Conservation (phyloP, 371 early-diverging fungal genomes). For the Chytridium lagenaria region DNA sequence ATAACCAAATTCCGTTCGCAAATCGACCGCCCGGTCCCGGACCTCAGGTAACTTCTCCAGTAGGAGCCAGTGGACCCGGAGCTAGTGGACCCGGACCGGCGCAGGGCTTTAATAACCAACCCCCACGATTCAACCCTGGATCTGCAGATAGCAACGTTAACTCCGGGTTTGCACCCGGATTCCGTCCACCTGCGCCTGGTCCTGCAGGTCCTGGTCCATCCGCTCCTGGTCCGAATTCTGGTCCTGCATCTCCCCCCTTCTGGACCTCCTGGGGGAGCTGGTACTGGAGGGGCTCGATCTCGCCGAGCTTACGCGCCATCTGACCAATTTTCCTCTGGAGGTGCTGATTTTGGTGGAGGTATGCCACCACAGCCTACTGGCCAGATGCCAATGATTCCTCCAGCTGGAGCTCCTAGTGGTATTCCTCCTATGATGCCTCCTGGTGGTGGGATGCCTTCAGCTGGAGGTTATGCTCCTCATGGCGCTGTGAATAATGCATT, state of each 20-base stretch:
- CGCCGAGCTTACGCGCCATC: constrained; percentile 2
- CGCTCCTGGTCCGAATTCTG: background rate
- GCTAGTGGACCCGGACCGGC: background rate
- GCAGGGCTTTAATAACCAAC: too few species aligned
- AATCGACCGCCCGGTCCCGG: background rate
- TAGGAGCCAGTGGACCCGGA: constrained; percentile 16
- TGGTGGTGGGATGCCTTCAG: background rate
- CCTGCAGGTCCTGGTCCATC: constrained; percentile 10
- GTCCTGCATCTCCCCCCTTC: background rate
- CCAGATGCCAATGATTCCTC: background rate
- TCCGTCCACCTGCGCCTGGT: constrained; percentile 3
- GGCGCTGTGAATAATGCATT: background rate
- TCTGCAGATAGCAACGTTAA: too few species aligned
- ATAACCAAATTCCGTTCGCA: background rate
- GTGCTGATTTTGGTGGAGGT: background rate
- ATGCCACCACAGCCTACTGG: constrained; percentile 14
- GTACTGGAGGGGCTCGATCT: background rate
- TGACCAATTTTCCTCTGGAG: constrained; percentile 1
- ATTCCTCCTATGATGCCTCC: background rate
- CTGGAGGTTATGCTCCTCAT: background rate
- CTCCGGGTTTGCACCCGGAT: background rate
- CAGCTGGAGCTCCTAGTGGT: background rate
- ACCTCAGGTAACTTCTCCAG: background rate
- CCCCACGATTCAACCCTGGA: too few species aligned
- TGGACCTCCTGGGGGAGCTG: background rate